A percentile compares a stretch with the other conserved stretches of the same genome.
These are phyloP conservation scores for Flaveria sonorensis DNA, from an alignment of 129 eudicot genomes.

Conservation along the genomic window DNA sequence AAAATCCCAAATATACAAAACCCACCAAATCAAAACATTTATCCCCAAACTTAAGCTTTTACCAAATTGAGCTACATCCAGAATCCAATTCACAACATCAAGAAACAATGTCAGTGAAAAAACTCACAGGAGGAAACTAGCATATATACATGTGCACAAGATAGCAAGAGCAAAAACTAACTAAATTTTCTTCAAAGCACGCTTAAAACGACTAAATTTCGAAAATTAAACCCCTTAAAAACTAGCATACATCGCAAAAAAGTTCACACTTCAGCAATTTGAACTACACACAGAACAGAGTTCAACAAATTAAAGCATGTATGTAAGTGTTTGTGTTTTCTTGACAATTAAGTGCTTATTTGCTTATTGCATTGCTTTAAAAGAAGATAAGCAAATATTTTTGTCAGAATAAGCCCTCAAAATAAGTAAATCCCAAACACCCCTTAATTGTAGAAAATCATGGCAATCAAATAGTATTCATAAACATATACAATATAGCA, in stretches of 20 bases:
- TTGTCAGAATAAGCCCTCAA: not conserved
- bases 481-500: not conserved
- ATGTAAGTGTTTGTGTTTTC: not conserved
- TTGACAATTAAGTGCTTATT: not conserved
- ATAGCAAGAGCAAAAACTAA: no score
- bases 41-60: not conserved
- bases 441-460: not conserved
- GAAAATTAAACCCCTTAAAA: no score
- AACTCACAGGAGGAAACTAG: not conserved
- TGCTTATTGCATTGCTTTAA: not conserved
- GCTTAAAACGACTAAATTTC: no score
- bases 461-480: not conserved
- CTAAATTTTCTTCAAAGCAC: no score
- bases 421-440: not conserved
- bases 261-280: no score
- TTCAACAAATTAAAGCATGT: not conserved
- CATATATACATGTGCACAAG: no score
- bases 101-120: not conserved
- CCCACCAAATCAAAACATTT: not conserved
- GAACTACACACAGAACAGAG: not conserved
- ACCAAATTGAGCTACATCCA: not conserved
- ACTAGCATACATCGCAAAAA: no score
- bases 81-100: not conserved
- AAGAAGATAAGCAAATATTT: no score
- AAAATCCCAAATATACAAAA: not conserved